phyloP scores from a whole-genome alignment of 805 yeast species.

The Candida sanyiensis region DNA sequence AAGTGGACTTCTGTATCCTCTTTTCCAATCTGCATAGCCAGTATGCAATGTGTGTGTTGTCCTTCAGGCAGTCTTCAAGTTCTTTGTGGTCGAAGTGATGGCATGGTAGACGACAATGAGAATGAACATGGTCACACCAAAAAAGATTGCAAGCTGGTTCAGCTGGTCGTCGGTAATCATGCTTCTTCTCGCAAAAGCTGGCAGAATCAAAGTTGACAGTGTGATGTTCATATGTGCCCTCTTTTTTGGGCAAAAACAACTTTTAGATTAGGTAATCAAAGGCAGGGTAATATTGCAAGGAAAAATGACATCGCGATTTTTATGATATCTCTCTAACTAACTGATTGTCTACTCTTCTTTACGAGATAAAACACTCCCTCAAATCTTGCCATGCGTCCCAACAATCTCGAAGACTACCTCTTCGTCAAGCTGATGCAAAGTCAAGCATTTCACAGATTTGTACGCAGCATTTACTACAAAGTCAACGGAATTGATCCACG shows the following conservation, averaged over 20 bases:
- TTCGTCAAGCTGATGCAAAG: constrained; percentile 44
- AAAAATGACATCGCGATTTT: too few relatives aligned
- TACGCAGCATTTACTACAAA: constrained; percentile 53
- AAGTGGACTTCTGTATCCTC: too few relatives aligned
- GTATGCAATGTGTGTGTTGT: too few relatives aligned
- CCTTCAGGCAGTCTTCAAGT: constrained; percentile 8
- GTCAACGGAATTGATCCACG: constrained; percentile 52
- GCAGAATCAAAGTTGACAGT: background rate
- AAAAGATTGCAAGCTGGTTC: constrained; percentile 61
- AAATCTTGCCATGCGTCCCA: constrained; percentile 17
- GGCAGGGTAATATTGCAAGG: too few relatives aligned
- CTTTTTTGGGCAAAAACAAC: too few relatives aligned
- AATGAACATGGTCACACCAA: constrained; percentile 67
- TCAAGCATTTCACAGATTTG: constrained; percentile 56
- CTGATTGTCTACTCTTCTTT: too few relatives aligned
- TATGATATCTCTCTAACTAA: too few relatives aligned
- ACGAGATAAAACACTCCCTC: background rate
- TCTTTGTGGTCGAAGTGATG: constrained; percentile 42
- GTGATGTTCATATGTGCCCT: too few relatives aligned
- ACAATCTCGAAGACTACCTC: constrained; percentile 43
- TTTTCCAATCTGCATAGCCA: background rate
- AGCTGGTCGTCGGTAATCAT: constrained; percentile 87
- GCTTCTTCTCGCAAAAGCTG: constrained; percentile 1
- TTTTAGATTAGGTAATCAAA: too few relatives aligned
- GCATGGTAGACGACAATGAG: constrained; percentile 71